These are phyloP conservation scores for Nothophaeocryptopus gaeumannii DNA, from an alignment of 2,329 filamentous ascomycete genomes.

Conservation along the genomic window DNA sequence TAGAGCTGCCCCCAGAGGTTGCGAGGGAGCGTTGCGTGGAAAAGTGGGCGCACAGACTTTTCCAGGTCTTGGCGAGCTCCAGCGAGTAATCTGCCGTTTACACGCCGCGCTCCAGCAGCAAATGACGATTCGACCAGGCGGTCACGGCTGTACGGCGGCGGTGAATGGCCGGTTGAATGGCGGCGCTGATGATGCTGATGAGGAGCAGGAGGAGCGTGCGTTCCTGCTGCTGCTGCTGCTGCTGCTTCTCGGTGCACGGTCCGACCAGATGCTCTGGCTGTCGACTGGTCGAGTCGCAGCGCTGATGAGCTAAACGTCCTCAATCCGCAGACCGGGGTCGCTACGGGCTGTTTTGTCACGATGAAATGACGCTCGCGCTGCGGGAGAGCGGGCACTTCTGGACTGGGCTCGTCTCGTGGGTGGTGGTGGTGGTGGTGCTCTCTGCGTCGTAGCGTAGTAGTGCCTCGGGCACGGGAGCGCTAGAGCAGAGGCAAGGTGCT, in stretches of 20 bases:
- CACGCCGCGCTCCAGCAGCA: conserved; percentile 5
- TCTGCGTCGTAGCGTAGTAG: background rate
- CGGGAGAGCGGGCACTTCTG: background rate
- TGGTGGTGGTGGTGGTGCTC: background rate
- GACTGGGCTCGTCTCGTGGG: conserved; percentile 1
- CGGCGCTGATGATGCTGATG: conserved; percentile 9
- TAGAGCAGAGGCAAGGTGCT: conserved; percentile 8
- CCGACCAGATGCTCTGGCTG: background rate
- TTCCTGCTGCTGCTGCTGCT: too few species aligned
- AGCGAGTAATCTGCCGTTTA: conserved; percentile 17
- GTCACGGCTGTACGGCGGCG: conserved; percentile 14
- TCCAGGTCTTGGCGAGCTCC: conserved; percentile 12
- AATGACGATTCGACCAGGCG: background rate
- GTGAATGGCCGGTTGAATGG: conserved; percentile 19
- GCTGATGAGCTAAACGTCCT: too few species aligned
- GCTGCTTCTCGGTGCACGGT: conserved; percentile 10
- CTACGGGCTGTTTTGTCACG: too few species aligned
- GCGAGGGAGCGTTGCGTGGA: conserved; percentile 11
- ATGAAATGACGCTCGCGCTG: background rate
- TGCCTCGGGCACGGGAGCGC: conserved; percentile 14
- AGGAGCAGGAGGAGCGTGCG: background rate
- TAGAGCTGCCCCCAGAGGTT: conserved; percentile 2
- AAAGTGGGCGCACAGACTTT: conserved; percentile 13
- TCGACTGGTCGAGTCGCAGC: too few species aligned
- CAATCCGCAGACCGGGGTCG: too few species aligned